phyloP scores from a whole-genome alignment of 345 rosid species.

The Barbarea vulgaris region DNA sequence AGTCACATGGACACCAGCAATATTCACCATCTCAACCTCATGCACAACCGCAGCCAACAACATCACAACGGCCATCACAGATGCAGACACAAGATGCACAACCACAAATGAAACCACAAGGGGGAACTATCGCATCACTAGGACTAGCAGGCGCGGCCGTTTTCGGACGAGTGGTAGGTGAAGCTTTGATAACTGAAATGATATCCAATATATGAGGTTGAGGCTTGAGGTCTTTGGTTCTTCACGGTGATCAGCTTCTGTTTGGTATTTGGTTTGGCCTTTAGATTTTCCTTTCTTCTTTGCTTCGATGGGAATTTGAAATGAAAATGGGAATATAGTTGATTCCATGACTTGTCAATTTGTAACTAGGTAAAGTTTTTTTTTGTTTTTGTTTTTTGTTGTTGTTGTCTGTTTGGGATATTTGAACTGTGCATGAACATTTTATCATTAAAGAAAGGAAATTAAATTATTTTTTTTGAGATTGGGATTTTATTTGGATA shows the following conservation, averaged over 20 bases:
- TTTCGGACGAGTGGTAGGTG: constrained; percentile 62
- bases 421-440: neutral
- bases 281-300: neutral
- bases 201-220: constrained; percentile 46
- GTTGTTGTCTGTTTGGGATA: neutral
- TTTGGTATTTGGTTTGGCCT: neutral
- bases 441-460: too few relatives aligned
- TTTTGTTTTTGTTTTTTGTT: too few relatives aligned
- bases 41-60: neutral
- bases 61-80: constrained; percentile 31
- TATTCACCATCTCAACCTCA: constrained; percentile 31
- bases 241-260: neutral
- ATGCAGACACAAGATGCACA: constrained; percentile 38
- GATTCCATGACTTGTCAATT: neutral
- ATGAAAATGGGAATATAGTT: neutral
- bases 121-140: constrained; percentile 44
- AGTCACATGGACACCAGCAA: constrained; percentile 13
- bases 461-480: too few relatives aligned
- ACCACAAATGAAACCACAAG: neutral
- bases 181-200: constrained; percentile 58
- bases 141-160: constrained; percentile 67
- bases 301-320: neutral
- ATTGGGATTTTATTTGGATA: too few relatives aligned
- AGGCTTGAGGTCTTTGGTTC: constrained; percentile 16
- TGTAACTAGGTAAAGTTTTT: neutral